Percentiles rank a stretch among this genome's conserved stretches.
Evolutionary conservation across 805 yeast genomes (phyloP).

Genomic region (Saturnispora sanitii): DNA sequence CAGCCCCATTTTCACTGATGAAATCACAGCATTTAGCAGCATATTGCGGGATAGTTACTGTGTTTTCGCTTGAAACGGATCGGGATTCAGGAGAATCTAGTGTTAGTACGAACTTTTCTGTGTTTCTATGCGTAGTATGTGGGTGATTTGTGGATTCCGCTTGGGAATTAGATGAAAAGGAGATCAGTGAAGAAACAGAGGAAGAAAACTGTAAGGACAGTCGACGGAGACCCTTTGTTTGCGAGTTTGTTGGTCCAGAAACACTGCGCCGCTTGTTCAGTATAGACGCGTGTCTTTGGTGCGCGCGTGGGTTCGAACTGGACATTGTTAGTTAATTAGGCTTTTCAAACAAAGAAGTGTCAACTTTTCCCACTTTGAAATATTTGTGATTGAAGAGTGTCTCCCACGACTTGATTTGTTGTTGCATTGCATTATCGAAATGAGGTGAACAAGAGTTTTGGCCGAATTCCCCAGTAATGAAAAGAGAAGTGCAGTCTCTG

Average conservation of each 20-base stretch:
- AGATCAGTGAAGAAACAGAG: constrained; percentile 5
- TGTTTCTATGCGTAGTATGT: neutral
- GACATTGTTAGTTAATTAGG: too few species aligned
- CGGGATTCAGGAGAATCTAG: too few species aligned
- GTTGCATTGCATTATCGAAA: constrained; percentile 26
- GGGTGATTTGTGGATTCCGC: neutral
- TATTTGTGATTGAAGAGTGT: constrained; percentile 39
- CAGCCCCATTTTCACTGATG: constrained; percentile 17
- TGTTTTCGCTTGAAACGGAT: neutral
- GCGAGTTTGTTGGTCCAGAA: neutral
- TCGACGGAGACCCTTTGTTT: constrained; percentile 3
- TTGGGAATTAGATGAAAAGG: constrained; percentile 5
- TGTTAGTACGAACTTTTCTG: too few species aligned
- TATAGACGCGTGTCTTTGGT: constrained; percentile 1
- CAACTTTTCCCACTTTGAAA: constrained; percentile 68
- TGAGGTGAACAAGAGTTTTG: constrained; percentile 43
- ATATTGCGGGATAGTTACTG: constrained; percentile 17
- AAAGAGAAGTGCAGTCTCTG: constrained; percentile 57
- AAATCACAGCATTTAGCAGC: constrained; percentile 27
- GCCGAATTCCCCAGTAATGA: constrained; percentile 60
- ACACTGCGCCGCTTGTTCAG: constrained; percentile 5
- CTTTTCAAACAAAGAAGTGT: too few species aligned
- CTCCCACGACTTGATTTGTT: constrained; percentile 39
- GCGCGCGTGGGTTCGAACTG: neutral
- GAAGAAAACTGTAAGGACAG: constrained; percentile 7